Percentiles rank a stretch among this genome's conserved stretches.
phyloP scores from a whole-genome alignment of 2,329 filamentous ascomycete species.

The Arthrobotrys conoides region DNA sequence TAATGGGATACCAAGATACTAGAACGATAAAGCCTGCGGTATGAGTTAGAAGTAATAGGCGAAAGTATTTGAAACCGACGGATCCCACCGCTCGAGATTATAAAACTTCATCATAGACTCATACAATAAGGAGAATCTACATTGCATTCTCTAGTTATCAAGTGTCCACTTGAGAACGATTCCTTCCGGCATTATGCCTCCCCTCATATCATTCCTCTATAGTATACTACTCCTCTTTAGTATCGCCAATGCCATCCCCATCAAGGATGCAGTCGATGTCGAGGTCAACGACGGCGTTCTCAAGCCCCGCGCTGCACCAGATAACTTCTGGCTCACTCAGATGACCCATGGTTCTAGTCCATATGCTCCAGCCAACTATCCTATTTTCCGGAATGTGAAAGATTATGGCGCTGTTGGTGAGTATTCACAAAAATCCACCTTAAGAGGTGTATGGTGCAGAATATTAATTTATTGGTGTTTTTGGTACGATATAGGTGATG shows the following conservation, averaged over 20 bases:
- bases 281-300: not conserved
- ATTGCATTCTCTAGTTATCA: not conserved
- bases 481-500: slow-evolving; percentile 62
- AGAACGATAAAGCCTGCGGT: not conserved
- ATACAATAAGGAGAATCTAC: no score
- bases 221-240: not conserved
- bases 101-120: no score
- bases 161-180: not conserved
- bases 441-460: not conserved
- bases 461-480: not conserved
- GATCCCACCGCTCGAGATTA: not conserved
- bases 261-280: slow-evolving; percentile 1
- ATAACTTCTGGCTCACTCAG: slow-evolving; percentile 42
- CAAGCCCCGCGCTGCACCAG: slow-evolving; percentile 22
- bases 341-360: slow-evolving; percentile 36
- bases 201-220: not conserved
- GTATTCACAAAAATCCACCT: not conserved
- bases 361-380: slow-evolving; percentile 64
- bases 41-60: not conserved
- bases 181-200: not conserved
- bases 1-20: not conserved
- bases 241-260: not conserved
- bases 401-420: slow-evolving; percentile 68
- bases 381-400: slow-evolving; percentile 68
- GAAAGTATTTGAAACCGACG: not conserved